Evolutionary conservation across 2,329 filamentous ascomycete genomes (phyloP).

Genomic region (Colletotrichum brevisporum): DNA sequence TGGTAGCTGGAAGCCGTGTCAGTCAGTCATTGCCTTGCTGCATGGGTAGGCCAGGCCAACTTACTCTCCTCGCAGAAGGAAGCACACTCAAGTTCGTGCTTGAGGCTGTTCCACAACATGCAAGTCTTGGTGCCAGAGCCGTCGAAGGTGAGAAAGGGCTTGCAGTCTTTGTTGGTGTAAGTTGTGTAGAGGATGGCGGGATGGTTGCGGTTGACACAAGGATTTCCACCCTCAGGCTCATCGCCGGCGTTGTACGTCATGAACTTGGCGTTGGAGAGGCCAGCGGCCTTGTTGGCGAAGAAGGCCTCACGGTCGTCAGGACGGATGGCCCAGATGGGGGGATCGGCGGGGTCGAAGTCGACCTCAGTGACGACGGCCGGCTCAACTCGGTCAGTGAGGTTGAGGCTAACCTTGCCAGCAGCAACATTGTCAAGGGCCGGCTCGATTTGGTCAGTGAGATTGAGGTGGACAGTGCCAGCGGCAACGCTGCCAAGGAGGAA

Average conservation of each 20-base stretch:
- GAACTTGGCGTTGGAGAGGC: not conserved
- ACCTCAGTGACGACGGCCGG: not conserved
- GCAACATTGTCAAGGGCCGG: not conserved
- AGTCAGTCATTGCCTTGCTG: not conserved
- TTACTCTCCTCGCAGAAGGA: slow-evolving; percentile 16
- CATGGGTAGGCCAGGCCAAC: not conserved
- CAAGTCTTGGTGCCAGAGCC: not conserved
- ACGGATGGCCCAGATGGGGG: slow-evolving; percentile 26
- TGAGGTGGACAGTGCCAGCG: not conserved
- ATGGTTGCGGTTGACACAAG: slow-evolving; percentile 2
- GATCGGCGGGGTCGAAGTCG: slow-evolving; percentile 7
- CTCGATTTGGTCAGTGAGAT: slow-evolving; percentile 15
- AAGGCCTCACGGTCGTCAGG: not conserved
- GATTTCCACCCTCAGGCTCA: not conserved
- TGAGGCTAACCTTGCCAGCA: not conserved
- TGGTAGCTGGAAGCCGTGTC: slow-evolving; percentile 25
- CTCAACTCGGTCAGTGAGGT: slow-evolving; percentile 14
- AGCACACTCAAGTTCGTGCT: slow-evolving; percentile 10
- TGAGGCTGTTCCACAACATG: not conserved
- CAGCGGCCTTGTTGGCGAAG: not conserved
- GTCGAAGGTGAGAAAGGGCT: slow-evolving; percentile 3
- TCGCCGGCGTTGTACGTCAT: not conserved
- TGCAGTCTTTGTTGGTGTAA: slow-evolving; percentile 15
- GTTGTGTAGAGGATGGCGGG: slow-evolving; percentile 13
- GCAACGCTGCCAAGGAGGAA: slow-evolving; percentile 2